phyloP scores from a whole-genome alignment of 2,329 filamentous ascomycete species.

The Clonostachys rosea region DNA sequence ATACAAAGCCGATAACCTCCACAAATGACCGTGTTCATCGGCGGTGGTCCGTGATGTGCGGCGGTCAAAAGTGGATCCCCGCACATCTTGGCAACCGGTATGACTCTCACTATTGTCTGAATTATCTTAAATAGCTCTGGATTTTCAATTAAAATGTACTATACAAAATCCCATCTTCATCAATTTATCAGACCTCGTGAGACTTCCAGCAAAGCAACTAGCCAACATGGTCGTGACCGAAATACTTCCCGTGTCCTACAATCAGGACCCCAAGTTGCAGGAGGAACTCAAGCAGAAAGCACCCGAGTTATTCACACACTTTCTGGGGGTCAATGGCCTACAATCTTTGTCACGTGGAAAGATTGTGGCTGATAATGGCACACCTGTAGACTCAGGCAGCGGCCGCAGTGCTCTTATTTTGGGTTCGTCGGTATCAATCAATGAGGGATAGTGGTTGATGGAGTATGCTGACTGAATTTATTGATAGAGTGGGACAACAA shows the following conservation, averaged over 20 bases:
- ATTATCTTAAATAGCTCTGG: neutral
- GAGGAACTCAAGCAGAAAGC: neutral
- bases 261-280: neutral
- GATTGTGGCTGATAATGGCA: slow-evolving; percentile 7
- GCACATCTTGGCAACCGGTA: neutral
- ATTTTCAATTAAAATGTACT: neutral
- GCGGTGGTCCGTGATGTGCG: neutral
- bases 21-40: slow-evolving; percentile 8
- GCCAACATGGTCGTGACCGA: neutral
- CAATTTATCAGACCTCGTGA: neutral
- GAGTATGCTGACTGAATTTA: no score
- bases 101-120: no score
- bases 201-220: neutral
- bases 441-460: no score
- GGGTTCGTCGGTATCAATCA: no score
- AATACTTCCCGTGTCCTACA: neutral
- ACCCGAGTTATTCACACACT: neutral
- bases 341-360: neutral
- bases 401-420: no score
- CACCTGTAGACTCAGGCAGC: no score
- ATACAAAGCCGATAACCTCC: no score
- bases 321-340: neutral
- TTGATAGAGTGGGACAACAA: no score
- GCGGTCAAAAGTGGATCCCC: slow-evolving; percentile 1
- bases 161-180: neutral